Base-by-base conservation (phyloP, 2,329 filamentous ascomycete species). In the Cyphellophora europaea region DNA sequence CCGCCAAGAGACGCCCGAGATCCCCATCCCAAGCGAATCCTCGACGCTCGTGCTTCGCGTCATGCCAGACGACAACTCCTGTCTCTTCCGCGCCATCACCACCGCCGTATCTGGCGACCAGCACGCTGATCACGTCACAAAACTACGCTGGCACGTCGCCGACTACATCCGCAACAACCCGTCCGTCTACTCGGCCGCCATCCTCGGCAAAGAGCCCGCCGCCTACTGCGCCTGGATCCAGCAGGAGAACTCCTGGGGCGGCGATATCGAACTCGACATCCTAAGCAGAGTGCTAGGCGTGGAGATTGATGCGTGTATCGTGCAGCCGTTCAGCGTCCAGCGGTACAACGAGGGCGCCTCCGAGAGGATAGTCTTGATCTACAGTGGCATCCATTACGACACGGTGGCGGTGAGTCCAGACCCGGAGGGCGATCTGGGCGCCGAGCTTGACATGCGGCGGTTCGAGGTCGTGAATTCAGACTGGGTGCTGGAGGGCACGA, bases 31-130 rank as follows among this genome's bases (percentile, higher is more conserved):
- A 5, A 62, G 68, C 17, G 69, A 73, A 32, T 62, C 62, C 19
- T 74, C 72, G 30, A 72, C 67, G 2, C 57, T 74, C 12, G 82
- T 93, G 6, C 72, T 95, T 12, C 80, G 89, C 11, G 84, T 96
- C 33, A 95, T 96, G 89, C 86, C 88, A 4, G 89, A 95, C 53
- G 89, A 96, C 58, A 95, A 95, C 59, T 86, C 79, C 39, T 96
- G 89, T 61, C 77, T 96, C 51, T 96, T 95, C 59, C 82, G 87
- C 17, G 88, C 89, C 0, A 78, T 96, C 30, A 83, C 84, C 11
- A 82, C 79, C 35, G 82, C 82, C 3, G 70, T 93, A n/a, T 74
- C 85, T 32, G 72, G 74, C 19, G 66, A 67, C 2, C 21, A 25
- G 21, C 8, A 25, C n/a, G 68, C 81, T 48, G 76, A 80, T 43